Evolutionary conservation across 805 yeast species (phyloP).

Genomic region (Myxozyma lipomycoides): DNA sequence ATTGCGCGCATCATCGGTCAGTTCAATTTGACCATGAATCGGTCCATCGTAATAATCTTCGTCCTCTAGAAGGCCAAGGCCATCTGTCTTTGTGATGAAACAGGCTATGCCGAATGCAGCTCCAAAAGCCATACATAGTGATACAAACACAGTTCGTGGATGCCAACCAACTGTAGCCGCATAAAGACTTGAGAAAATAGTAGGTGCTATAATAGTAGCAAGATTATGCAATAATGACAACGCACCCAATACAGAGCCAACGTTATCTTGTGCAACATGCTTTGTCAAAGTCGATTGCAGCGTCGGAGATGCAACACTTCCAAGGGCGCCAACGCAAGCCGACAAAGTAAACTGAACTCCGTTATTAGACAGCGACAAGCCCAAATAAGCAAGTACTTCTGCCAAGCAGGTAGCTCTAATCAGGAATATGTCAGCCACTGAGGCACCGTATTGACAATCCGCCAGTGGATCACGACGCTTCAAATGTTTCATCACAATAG

Average conservation of each 20-base stretch:
- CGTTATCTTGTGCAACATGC: slow-evolving; percentile 20
- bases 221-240: slow-evolving; percentile 20
- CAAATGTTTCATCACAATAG: slow-evolving; percentile 24
- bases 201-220: slow-evolving; percentile 22
- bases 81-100: slow-evolving; percentile 2
- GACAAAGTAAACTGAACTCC: slow-evolving; percentile 13
- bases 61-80: slow-evolving; percentile 8
- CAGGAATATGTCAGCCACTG: slow-evolving; percentile 17
- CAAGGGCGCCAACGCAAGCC: slow-evolving; percentile 12
- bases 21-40: background rate
- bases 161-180: slow-evolving; percentile 22
- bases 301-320: slow-evolving; percentile 24
- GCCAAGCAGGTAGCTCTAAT: slow-evolving; percentile 8
- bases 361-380: slow-evolving; percentile 3
- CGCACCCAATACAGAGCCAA: slow-evolving; percentile 28
- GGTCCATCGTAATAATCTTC: background rate
- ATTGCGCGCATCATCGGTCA: no score
- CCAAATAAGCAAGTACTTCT: slow-evolving; percentile 11
- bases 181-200: slow-evolving; percentile 17
- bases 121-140: background rate
- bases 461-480: slow-evolving; percentile 8
- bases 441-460: slow-evolving; percentile 12
- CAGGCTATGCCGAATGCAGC: slow-evolving; percentile 1
- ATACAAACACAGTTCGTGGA: slow-evolving; percentile 12
- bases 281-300: slow-evolving; percentile 26